Conservation (phyloP, 2,329 filamentous ascomycete genomes). For the Botrytis cinerea region DNA sequence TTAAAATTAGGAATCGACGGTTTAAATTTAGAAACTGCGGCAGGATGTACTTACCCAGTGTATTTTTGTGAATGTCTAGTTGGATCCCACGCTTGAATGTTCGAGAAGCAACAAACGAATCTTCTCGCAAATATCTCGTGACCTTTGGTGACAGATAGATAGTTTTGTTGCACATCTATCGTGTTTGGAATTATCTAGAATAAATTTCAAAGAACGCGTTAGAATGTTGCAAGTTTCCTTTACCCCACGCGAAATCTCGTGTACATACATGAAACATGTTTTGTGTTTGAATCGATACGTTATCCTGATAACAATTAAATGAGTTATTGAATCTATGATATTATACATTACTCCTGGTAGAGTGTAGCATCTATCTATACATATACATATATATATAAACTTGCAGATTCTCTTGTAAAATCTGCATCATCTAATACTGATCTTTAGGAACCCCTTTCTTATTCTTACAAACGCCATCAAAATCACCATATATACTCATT, state of each 20-base stretch:
- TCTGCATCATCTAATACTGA: neutral
- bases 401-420: neutral
- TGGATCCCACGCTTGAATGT: neutral
- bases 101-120: neutral
- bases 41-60: neutral
- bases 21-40: neutral
- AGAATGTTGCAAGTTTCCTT: neutral
- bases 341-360: neutral
- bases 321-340: neutral
- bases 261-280: neutral
- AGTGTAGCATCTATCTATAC: neutral
- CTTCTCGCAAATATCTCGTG: neutral
- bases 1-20: neutral
- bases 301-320: neutral
- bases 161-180: slow-evolving; percentile 13
- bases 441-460: slow-evolving; percentile 25
- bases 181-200: slow-evolving; percentile 14
- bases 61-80: neutral
- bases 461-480: slow-evolving; percentile 39
- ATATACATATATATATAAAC: neutral
- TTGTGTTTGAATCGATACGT: neutral
- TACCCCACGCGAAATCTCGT: neutral
- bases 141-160: neutral
- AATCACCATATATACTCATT: slow-evolving; percentile 42
- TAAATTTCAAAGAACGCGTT: neutral